Evolutionary conservation across 176 grass and related monocot genomes (phyloP).

Genomic region (Phoenix dactylifera): DNA sequence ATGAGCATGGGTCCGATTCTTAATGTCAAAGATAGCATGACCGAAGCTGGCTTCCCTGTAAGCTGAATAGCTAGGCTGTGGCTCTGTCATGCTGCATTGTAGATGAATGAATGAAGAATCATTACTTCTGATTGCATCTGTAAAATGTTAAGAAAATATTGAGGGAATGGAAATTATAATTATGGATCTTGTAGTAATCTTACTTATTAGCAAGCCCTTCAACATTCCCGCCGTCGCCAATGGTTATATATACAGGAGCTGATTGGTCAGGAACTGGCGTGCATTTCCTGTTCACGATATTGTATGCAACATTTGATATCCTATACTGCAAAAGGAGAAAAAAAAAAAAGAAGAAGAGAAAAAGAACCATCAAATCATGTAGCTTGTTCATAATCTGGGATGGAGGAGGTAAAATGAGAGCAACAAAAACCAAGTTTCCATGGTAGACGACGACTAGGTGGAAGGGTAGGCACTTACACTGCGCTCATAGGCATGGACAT

Average conservation of each 20-base stretch:
- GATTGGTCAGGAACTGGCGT: constrained; percentile 12
- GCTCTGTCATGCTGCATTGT: constrained; percentile 33
- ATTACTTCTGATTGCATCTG: too few species aligned
- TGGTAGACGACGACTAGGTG: too few species aligned
- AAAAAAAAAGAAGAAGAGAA: neutral
- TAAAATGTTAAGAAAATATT: too few species aligned
- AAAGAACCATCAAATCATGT: neutral
- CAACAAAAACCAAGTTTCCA: too few species aligned
- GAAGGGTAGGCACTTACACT: constrained; percentile 24
- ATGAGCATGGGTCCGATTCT: constrained; percentile 51
- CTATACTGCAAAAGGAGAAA: constrained; percentile 32
- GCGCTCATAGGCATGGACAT: constrained; percentile 56
- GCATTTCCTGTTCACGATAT: constrained; percentile 35
- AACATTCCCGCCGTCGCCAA: constrained; percentile 65
- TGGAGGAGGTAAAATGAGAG: too few species aligned
- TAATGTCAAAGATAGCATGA: constrained; percentile 56
- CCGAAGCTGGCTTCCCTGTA: constrained; percentile 78
- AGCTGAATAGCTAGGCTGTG: constrained; percentile 62
- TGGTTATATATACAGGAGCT: constrained; percentile 62
- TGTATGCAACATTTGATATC: constrained; percentile 51
- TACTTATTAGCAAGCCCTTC: constrained; percentile 52
- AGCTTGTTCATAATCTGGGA: too few species aligned
- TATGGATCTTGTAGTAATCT: neutral
- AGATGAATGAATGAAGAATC: too few species aligned
- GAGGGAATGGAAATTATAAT: too few species aligned